Evolutionary conservation across 1,284 basidiomycete genomes (phyloP), one percentile per base, ranked within the genome.

Genomic region (Ganoderma sp.): DNA sequence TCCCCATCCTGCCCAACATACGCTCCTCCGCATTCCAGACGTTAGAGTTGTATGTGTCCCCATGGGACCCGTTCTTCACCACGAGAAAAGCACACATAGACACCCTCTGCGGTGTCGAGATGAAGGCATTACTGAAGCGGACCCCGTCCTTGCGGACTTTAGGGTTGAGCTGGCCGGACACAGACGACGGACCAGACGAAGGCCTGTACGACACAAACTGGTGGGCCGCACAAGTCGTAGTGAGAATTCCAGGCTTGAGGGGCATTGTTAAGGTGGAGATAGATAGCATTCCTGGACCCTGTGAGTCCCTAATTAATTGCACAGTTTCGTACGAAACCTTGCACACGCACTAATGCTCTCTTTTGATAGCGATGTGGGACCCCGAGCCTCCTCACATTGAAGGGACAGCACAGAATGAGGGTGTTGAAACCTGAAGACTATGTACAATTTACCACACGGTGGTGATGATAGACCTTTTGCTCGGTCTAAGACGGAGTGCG

Each of bases 61-160:
- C 22, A 7, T 50, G 48, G 48, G 48, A 50, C 48, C 48, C 48
- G 48, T 50, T 50, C 48, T 50, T 50, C 4, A 50, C 48, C 48
- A 50, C 48, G 10, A 50, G 48, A 50, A 22, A 22, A 50, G 22
- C 22, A 3, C 48, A 50, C 4, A 22, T 25, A 10, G 48, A 50
- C 10, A 22, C 22, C 48, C 48, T 50, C 7, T 50, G 22, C 22
- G 48, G 48, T 22, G 22, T 10, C 22, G 48, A 50, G 5, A 4
- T 50, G 48, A n/a, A 19, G 48, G 22, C n/a, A 25, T 25, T 50
- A 0, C 22, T 50, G 1, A 8, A 3, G 19, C 48, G 48, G 22
- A 50, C 48, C 22, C 48, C 22, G 4, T 25, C 48, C 4, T 14
- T 50, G 48, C 48, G 12, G 22, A 25, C 48, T 50, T 25, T 50